Conservation (phyloP, 495 filamentous ascomycete genomes). For the Bacidia rubella region DNA sequence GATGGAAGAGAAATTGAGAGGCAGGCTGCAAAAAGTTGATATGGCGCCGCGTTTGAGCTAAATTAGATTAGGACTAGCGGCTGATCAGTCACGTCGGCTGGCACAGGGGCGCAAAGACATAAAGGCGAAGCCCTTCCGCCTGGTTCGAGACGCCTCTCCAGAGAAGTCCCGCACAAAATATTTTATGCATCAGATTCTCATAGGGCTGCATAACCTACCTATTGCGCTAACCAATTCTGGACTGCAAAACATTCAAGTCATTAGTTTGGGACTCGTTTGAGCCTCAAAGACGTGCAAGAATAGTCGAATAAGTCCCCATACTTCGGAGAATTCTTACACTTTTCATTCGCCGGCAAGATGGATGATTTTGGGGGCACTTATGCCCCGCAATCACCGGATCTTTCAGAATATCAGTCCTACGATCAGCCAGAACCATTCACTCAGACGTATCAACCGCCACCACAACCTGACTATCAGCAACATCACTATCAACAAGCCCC, state of each 20-base stretch:
- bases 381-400: conserved; percentile 33
- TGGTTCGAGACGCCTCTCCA: neutral
- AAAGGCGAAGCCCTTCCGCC: neutral
- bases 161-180: neutral
- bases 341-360: conserved; percentile 21
- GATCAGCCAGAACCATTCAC: conserved; percentile 30
- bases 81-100: neutral
- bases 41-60: neutral
- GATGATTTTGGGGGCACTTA: conserved; percentile 32
- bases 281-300: neutral
- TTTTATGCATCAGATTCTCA: neutral
- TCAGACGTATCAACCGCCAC: conserved; percentile 13
- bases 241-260: neutral
- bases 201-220: neutral
- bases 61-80: neutral
- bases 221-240: conserved; percentile 1
- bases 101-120: neutral
- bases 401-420: conserved; percentile 32
- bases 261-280: neutral
- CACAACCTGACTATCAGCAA: conserved; percentile 15
- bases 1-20: neutral
- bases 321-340: neutral
- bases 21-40: neutral
- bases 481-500: conserved; percentile 3
- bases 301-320: neutral